These are phyloP conservation scores for Protomyces gravidus DNA, from an alignment of 1,139 yeast species.

Conservation along the genomic window DNA sequence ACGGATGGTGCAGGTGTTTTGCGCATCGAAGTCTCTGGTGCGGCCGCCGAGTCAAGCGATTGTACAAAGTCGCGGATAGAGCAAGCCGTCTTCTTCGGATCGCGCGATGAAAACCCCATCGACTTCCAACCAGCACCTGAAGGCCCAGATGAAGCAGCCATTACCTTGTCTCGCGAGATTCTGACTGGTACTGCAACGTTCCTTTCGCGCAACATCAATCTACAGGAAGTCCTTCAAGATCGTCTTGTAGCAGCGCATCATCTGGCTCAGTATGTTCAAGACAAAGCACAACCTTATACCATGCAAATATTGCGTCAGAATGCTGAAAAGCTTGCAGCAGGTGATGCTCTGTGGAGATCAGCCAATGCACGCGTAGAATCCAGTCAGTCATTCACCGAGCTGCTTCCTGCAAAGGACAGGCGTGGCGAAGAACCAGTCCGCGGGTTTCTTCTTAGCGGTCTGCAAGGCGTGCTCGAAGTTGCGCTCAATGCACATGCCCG, in stretches of 20 bases:
- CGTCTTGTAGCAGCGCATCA: constrained; percentile 45
- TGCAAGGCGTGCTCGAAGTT: constrained; percentile 32
- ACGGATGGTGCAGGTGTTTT: constrained; percentile 62
- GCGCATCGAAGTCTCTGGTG: constrained; percentile 52
- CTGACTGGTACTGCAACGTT: constrained; percentile 48
- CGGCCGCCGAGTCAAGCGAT: constrained; percentile 32
- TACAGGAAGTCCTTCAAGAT: constrained; percentile 46
- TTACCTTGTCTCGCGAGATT: constrained; percentile 52
- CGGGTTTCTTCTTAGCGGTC: constrained; percentile 31
- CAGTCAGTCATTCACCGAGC: constrained; percentile 18
- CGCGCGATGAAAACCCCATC: constrained; percentile 46
- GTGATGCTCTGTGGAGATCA: constrained; percentile 49
- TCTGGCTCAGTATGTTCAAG: constrained; percentile 48
- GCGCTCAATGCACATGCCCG: constrained; percentile 29
- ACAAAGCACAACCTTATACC: constrained; percentile 45
- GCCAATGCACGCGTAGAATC: constrained; percentile 37
- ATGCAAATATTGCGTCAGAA: constrained; percentile 45
- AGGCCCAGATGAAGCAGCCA: constrained; percentile 22
- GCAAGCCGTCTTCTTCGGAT: constrained; percentile 68
- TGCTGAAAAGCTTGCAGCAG: constrained; percentile 57
- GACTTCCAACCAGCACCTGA: constrained; percentile 45
- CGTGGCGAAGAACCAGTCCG: constrained; percentile 27
- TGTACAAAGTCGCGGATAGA: constrained; percentile 46
- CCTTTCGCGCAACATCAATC: constrained; percentile 47
- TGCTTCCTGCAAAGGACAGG: constrained; percentile 24